Percentiles rank a stretch among this genome's conserved stretches.
phyloP scores from a whole-genome alignment of 495 filamentous ascomycete genomes.

The Penicillium manginii region DNA sequence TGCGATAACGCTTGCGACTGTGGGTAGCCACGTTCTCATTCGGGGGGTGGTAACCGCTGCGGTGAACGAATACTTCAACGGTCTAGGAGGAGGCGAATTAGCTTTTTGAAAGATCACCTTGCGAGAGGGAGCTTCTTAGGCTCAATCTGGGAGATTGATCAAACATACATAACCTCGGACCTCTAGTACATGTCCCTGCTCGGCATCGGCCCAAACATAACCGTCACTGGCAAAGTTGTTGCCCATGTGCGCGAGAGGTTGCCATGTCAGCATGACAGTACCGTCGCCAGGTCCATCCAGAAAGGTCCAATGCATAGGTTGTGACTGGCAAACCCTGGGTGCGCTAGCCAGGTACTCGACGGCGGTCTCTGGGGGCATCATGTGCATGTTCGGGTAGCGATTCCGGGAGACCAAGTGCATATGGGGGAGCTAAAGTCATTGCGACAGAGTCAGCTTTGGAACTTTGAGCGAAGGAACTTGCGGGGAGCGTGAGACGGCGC shows the following conservation, averaged over 20 bases:
- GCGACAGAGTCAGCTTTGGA: conserved; percentile 26
- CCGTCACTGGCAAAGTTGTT: conserved; percentile 85
- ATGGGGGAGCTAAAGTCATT: conserved; percentile 67
- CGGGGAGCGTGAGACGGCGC: neutral
- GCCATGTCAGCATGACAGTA: conserved; percentile 82
- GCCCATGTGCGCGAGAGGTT: conserved; percentile 68
- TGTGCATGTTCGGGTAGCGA: conserved; percentile 68
- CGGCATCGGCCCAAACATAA: conserved; percentile 82
- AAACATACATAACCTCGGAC: conserved; percentile 74
- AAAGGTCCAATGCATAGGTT: conserved; percentile 90
- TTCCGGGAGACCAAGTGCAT: conserved; percentile 82
- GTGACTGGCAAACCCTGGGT: conserved; percentile 72
- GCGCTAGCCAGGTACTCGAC: conserved; percentile 77
- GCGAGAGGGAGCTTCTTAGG: neutral
- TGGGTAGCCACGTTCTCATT: conserved; percentile 73
- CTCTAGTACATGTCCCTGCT: conserved; percentile 70
- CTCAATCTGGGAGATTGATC: conserved; percentile 1
- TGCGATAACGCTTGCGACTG: conserved; percentile 79
- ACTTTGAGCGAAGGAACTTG: neutral
- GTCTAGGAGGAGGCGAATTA: conserved; percentile 40
- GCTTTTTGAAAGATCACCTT: neutral
- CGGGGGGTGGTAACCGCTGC: conserved; percentile 71
- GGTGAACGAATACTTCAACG: conserved; percentile 83
- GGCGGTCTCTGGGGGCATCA: conserved; percentile 68
- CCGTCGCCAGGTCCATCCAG: conserved; percentile 81